These are phyloP conservation scores for Solanum chmielewskii DNA, from an alignment of 257 asterid genomes.

Conservation along the genomic window DNA sequence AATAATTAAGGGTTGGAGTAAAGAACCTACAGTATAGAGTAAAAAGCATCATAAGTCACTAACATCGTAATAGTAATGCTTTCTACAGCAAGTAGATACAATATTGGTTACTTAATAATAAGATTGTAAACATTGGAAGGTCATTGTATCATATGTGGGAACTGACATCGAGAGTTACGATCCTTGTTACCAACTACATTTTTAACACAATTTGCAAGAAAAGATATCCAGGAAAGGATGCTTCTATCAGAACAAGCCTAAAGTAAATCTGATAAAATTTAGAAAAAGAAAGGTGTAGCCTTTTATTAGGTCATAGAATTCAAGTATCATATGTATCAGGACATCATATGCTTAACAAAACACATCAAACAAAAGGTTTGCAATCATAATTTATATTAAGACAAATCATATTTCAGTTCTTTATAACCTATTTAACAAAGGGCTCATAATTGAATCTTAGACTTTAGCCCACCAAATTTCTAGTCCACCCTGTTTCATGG, in stretches of 20 bases:
- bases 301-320: not conserved
- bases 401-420: not conserved
- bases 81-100: not conserved
- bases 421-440: not conserved
- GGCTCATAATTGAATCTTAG: not conserved
- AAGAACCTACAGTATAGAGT: conserved; percentile 59
- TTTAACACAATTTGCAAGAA: not conserved
- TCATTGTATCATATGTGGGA: not conserved
- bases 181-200: not conserved
- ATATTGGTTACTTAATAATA: not conserved
- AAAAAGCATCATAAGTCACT: not conserved
- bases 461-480: not conserved
- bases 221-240: not conserved
- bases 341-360: not conserved
- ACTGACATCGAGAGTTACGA: not conserved
- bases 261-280: not conserved
- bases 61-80: not conserved
- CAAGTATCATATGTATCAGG: not conserved
- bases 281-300: not conserved
- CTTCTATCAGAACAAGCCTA: not conserved
- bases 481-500: not conserved
- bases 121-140: not conserved
- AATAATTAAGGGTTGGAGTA: conserved; percentile 65
- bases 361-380: not conserved
- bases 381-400: not conserved